Percentiles rank a stretch among this genome's conserved stretches.
Evolutionary conservation across 1,284 basidiomycete species (phyloP).

Genomic region (Athelia sp.): DNA sequence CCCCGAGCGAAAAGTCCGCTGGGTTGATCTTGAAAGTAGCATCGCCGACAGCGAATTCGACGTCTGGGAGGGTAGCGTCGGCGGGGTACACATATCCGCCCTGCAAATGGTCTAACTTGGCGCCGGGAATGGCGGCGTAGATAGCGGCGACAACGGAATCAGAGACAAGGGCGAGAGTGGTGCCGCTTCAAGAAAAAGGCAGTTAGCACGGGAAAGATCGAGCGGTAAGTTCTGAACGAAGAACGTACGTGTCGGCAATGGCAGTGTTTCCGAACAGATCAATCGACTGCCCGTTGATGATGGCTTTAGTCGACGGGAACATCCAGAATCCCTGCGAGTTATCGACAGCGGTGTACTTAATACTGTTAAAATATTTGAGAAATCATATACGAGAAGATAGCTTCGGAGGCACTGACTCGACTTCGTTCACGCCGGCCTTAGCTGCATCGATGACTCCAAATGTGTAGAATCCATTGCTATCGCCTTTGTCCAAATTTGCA

Average conservation of each 20-base stretch:
- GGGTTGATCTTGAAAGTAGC: constrained; percentile 24
- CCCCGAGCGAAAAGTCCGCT: constrained; percentile 24
- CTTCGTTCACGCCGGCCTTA: not conserved
- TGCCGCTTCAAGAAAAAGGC: constrained; percentile 16
- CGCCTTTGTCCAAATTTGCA: constrained; percentile 19
- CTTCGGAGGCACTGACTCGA: not conserved
- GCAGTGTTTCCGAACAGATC: constrained; percentile 26
- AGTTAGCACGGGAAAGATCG: not conserved
- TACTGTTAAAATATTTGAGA: not conserved
- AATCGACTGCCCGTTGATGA: constrained; percentile 20
- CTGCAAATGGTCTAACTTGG: constrained; percentile 24
- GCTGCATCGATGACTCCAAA: not conserved
- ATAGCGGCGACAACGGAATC: constrained; percentile 25
- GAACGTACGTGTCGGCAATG: constrained; percentile 28
- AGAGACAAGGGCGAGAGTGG: constrained; percentile 27
- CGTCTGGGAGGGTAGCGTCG: constrained; percentile 24
- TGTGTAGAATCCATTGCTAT: constrained; percentile 1
- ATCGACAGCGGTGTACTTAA: constrained; percentile 8
- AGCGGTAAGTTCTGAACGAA: too few species aligned
- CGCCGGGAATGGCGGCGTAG: constrained; percentile 26
- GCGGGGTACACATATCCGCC: constrained; percentile 33
- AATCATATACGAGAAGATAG: not conserved
- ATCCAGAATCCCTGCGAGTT: constrained; percentile 30
- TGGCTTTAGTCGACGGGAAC: constrained; percentile 20
- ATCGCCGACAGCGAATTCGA: constrained; percentile 29